Percentiles rank a stretch among this genome's conserved stretches.
These are phyloP conservation scores for Trichosporon asahii DNA, from an alignment of 1,284 basidiomycete genomes.

Conservation along the genomic window DNA sequence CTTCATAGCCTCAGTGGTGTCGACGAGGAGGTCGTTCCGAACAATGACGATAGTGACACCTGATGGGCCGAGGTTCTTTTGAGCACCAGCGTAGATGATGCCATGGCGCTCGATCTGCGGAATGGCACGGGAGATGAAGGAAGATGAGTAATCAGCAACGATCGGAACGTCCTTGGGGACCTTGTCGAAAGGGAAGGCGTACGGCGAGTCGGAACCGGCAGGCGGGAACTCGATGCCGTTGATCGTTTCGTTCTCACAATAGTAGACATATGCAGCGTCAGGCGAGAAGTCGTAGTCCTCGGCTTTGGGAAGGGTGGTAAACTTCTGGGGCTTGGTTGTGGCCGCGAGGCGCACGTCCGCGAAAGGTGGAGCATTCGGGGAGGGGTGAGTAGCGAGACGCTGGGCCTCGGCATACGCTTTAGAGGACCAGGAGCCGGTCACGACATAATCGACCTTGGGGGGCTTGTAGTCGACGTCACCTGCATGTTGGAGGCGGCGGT, in stretches of 20 bases:
- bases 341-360: constrained; percentile 65
- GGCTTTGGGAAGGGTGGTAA: constrained; percentile 74
- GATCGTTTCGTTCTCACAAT: constrained; percentile 99
- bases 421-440: constrained; percentile 88
- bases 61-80: constrained; percentile 97
- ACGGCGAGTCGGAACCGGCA: constrained; percentile 63
- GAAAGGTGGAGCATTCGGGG: constrained; percentile 46
- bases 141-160: constrained; percentile 93
- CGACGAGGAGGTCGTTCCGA: constrained; percentile 83
- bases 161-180: constrained; percentile 71
- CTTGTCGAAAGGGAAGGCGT: constrained; percentile 80
- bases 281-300: constrained; percentile 71
- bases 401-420: constrained; percentile 78
- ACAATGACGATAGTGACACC: constrained; percentile 92
- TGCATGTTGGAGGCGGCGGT: constrained; percentile 60
- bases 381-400: constrained; percentile 57
- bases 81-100: constrained; percentile 95
- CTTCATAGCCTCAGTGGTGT: constrained; percentile 72
- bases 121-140: constrained; percentile 95
- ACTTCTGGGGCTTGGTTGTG: constrained; percentile 66
- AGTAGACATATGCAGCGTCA: constrained; percentile 83
- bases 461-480: constrained; percentile 50
- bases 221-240: constrained; percentile 87
- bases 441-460: constrained; percentile 70
- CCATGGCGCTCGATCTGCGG: constrained; percentile 81